phyloP scores from a whole-genome alignment of 768 basidiomycete species.

The Cubamyces sp. region DNA sequence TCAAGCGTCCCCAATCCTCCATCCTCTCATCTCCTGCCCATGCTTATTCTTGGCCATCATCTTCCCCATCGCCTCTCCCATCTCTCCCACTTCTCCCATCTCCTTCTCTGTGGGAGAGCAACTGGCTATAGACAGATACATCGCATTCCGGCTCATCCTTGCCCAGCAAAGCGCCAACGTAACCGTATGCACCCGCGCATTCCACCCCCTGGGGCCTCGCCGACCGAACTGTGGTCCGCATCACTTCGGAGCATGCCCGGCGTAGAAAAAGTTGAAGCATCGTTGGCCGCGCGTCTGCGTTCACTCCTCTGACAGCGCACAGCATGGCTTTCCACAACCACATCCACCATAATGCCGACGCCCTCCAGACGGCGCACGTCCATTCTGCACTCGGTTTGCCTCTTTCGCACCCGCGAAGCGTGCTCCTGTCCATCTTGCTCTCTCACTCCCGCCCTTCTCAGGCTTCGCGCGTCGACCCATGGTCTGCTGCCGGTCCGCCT shows the following conservation, averaged over 20 bases:
- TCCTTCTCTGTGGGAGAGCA: background rate
- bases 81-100: background rate
- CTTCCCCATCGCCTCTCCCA: background rate
- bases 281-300: background rate
- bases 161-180: no score
- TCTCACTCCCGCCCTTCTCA: no score
- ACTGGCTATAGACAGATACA: background rate
- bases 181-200: no score
- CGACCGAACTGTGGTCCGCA: no score
- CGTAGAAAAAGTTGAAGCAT: background rate
- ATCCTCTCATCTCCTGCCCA: background rate
- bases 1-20: background rate
- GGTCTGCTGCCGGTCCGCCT: no score
- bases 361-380: no score
- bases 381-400: background rate
- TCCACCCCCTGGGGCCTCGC: no score
- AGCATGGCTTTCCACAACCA: no score
- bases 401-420: conserved; percentile 4
- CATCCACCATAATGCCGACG: no score
- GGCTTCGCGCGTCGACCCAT: no score
- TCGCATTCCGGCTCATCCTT: conserved; percentile 2
- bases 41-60: background rate
- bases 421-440: background rate
- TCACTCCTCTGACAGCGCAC: no score
- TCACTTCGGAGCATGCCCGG: no score